Evolutionary conservation across 345 rosid species (phyloP), one percentile per base, ranked within the genome.

Genomic region (Eutrema yunnanense): DNA sequence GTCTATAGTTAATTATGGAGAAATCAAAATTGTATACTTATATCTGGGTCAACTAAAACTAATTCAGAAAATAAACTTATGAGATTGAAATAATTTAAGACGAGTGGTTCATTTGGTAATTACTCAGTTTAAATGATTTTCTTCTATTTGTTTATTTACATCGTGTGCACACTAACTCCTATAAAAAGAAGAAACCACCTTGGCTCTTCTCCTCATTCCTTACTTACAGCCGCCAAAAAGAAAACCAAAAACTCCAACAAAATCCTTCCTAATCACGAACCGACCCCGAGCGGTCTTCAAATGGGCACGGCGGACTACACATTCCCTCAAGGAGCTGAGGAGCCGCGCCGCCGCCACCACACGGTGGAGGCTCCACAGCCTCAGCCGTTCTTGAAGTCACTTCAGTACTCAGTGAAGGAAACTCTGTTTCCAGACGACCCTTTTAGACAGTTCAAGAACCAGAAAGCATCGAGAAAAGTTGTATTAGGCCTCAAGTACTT

Each of bases 351-450:
- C 61, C 66, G 81, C 65, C 84, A 73, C 6, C 88, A 62, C 70
- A 76, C 80, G 47, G 94, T 92, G 14, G 81, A 85, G 30, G 77
- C 92, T 76, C 99, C 98, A 7, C 82, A 87, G 41, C 57, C 96
- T 14, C 89, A 86, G 47, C 91, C 99, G 3, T 90, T 90, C 76
- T 40, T 86, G 34, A 74, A 78, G 73, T 86, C 98, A n/a, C 79
- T 95, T 16, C 77, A 76, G 71, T 64, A 85, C 41, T 82, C 76
- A 75, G 76, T 95, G 41, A 90, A 84, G 56, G 99, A 95, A 79
- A 92, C 97, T 34, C 74, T 90, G 74, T 90, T 95, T 75, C 99
- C 98, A 0, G 99, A 92, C 56, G 98, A 95, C 75, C 99, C 98
- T 7, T 81, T 95, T 34, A 79, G 86, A 48, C 98, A 90, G 68